Conservation (phyloP, 202 grass and related monocot species). For the Elaeis oleifera region DNA sequence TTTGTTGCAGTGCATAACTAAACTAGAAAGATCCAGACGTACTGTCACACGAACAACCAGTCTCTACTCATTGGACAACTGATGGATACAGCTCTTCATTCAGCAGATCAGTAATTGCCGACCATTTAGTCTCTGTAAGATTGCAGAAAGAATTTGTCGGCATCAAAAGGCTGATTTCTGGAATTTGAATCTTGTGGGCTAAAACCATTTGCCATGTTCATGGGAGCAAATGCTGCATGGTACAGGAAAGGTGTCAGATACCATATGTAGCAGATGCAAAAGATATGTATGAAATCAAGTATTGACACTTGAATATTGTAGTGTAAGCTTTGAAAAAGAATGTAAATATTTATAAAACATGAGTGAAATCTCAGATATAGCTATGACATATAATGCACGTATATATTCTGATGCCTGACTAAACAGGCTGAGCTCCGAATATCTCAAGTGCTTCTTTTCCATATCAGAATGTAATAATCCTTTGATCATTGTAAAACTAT, state of each 20-base stretch:
- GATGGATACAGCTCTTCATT: too few relatives aligned
- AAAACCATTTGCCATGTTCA: conserved; percentile 49
- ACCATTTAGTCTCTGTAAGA: conserved; percentile 5
- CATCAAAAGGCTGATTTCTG: conserved; percentile 24
- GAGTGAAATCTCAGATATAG: not conserved
- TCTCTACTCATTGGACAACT: too few relatives aligned
- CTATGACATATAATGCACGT: too few relatives aligned
- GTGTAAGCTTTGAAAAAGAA: not conserved
- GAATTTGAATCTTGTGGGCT: conserved; percentile 18
- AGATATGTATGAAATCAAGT: not conserved
- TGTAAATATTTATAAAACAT: not conserved
- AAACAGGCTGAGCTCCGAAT: too few relatives aligned
- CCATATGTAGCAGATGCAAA: not conserved
- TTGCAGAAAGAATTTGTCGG: not conserved
- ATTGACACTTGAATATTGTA: not conserved
- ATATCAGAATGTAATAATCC: too few relatives aligned
- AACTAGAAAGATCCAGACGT: too few relatives aligned
- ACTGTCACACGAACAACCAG: too few relatives aligned
- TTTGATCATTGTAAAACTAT: too few relatives aligned
- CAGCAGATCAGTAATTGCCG: not conserved
- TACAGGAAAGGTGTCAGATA: not conserved
- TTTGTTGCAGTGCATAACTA: too few relatives aligned
- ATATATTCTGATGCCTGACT: too few relatives aligned
- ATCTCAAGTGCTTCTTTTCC: too few relatives aligned
- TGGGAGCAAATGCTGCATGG: conserved; percentile 85